Evolutionary conservation across 192 early-diverging fungal species (phyloP).

Genomic region (Backusella tarrabulga): DNA sequence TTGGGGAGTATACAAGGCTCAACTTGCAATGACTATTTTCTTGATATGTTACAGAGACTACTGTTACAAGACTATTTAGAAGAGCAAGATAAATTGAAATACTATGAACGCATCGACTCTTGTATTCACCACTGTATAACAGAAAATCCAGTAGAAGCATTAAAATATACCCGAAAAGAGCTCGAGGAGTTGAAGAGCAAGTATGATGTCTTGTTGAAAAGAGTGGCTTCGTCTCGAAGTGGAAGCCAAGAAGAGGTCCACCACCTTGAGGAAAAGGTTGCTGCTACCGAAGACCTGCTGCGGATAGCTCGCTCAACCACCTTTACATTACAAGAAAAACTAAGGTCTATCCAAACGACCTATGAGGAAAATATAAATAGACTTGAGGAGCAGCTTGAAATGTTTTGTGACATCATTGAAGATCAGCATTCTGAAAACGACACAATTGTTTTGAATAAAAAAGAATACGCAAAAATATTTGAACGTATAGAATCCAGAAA

Average conservation of each 20-base stretch:
- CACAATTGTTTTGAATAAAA: background rate
- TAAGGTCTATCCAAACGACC: constrained; percentile 62
- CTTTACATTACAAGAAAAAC: constrained; percentile 68
- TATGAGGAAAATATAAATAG: constrained; percentile 60
- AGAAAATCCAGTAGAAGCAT: constrained; percentile 20
- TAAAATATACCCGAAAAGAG: constrained; percentile 35
- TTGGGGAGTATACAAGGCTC: constrained; percentile 68
- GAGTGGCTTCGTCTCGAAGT: background rate
- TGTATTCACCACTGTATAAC: constrained; percentile 66
- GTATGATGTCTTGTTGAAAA: constrained; percentile 51
- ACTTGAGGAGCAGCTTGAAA: constrained; percentile 6
- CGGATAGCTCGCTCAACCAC: constrained; percentile 75
- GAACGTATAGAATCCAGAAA: constrained; percentile 30
- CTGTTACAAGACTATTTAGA: constrained; percentile 64
- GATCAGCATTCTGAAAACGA: constrained; percentile 41
- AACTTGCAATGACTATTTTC: constrained; percentile 65
- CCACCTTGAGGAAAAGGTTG: constrained; percentile 53
- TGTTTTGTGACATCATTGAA: constrained; percentile 18
- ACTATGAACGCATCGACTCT: constrained; percentile 75
- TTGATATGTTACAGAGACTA: constrained; percentile 72
- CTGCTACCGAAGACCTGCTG: constrained; percentile 44
- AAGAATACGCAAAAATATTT: constrained; percentile 21
- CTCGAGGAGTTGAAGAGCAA: constrained; percentile 59
- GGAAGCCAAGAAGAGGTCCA: constrained; percentile 30
- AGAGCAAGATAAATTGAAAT: constrained; percentile 57